These are phyloP conservation scores for Diutina mesorugosa DNA, from an alignment of 1,139 yeast species.

Conservation along the genomic window DNA sequence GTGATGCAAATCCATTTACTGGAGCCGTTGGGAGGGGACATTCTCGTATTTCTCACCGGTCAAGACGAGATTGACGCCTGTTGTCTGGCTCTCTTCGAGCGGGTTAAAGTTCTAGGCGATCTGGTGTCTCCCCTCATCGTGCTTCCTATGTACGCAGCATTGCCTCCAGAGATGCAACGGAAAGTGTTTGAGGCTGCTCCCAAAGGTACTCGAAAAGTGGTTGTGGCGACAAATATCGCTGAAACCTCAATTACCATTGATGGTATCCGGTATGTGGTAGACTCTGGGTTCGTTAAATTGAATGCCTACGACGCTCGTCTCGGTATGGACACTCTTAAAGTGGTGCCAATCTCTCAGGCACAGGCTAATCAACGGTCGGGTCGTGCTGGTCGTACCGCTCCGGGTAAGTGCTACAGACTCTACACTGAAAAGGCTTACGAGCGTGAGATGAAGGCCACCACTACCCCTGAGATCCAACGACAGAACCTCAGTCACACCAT, in stretches of 20 bases:
- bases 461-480: slow-evolving; percentile 88
- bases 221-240: slow-evolving; percentile 71
- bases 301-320: slow-evolving; percentile 64
- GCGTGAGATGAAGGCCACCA: slow-evolving; percentile 67
- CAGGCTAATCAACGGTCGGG: slow-evolving; percentile 79
- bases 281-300: slow-evolving; percentile 71
- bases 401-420: slow-evolving; percentile 66
- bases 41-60: slow-evolving; percentile 76
- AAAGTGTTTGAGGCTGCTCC: slow-evolving; percentile 69
- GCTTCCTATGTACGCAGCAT: slow-evolving; percentile 76
- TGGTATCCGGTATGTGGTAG: slow-evolving; percentile 65
- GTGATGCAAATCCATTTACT: slow-evolving; percentile 73
- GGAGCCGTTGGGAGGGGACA: slow-evolving; percentile 63
- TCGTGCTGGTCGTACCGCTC: slow-evolving; percentile 81
- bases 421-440: slow-evolving; percentile 58
- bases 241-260: slow-evolving; percentile 71
- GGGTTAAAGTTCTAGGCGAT: slow-evolving; percentile 55
- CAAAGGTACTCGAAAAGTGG: slow-evolving; percentile 54
- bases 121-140: slow-evolving; percentile 55
- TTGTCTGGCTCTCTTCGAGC: slow-evolving; percentile 59
- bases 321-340: slow-evolving; percentile 68
- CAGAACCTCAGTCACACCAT: slow-evolving; percentile 80
- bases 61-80: slow-evolving; percentile 90
- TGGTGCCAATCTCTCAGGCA: slow-evolving; percentile 68
- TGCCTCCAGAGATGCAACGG: slow-evolving; percentile 66